phyloP scores from a whole-genome alignment of 306 rosid genomes.

The Crataegus laevigata region DNA sequence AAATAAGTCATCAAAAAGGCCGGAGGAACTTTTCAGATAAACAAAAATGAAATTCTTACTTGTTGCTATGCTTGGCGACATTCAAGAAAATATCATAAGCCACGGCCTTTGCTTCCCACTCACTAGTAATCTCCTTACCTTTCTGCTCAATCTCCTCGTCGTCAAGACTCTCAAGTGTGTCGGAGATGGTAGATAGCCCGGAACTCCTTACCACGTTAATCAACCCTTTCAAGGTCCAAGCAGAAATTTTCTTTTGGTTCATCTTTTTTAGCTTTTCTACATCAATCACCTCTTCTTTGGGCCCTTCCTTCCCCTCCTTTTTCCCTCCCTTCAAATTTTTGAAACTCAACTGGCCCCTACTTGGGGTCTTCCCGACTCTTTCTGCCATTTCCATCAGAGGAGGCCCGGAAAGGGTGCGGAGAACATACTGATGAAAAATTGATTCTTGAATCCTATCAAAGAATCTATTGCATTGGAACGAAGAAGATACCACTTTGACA shows the following conservation, averaged over 20 bases:
- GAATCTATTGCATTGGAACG: conserved; percentile 65
- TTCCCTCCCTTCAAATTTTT: conserved; percentile 29
- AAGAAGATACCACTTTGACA: conserved; percentile 56
- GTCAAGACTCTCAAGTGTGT: conserved; percentile 29
- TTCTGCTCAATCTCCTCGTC: conserved; percentile 42
- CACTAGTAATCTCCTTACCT: conserved; percentile 62
- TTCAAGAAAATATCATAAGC: conserved; percentile 58
- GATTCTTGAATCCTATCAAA: conserved; percentile 87
- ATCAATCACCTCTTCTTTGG: conserved; percentile 67
- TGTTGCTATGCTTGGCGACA: conserved; percentile 57
- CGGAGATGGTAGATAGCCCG: conserved; percentile 60
- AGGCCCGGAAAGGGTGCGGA: conserved; percentile 68
- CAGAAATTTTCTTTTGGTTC: conserved; percentile 69
- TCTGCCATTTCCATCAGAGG: conserved; percentile 60
- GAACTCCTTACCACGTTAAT: conserved; percentile 54
- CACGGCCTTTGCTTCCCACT: conserved; percentile 75
- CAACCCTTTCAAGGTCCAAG: conserved; percentile 86
- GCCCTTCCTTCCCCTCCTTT: conserved; percentile 23
- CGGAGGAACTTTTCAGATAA: neutral
- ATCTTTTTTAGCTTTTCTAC: conserved; percentile 69
- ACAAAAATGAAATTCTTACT: conserved; percentile 32
- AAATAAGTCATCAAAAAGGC: neutral
- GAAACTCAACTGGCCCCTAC: conserved; percentile 47
- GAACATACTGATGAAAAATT: conserved; percentile 69
- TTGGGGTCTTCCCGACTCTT: conserved; percentile 25